Conservation (phyloP, 2,329 filamentous ascomycete genomes). For the Tolypocladium nubicola region DNA sequence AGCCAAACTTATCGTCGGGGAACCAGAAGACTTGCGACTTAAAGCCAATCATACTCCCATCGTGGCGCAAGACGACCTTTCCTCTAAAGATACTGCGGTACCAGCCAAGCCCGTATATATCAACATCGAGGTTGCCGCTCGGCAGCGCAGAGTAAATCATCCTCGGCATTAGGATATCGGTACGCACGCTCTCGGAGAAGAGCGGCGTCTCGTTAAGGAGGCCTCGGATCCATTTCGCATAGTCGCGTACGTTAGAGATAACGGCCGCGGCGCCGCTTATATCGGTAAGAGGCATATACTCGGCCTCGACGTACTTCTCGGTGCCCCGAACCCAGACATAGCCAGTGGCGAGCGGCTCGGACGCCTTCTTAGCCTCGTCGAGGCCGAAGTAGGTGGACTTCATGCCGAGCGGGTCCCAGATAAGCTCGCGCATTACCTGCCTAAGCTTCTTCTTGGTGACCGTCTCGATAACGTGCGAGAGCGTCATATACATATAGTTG, state of each 20-base stretch:
- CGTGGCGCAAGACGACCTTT: constrained; percentile 18
- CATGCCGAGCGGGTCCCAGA: constrained; percentile 38
- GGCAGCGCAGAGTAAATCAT: constrained; percentile 11
- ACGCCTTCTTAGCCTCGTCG: constrained; percentile 12
- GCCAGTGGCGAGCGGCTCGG: constrained; percentile 25
- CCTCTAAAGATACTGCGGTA: constrained; percentile 12
- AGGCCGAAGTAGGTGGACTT: constrained; percentile 24
- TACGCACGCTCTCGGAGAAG: constrained; percentile 13
- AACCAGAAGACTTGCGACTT: constrained; percentile 20
- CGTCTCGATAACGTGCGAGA: constrained; percentile 32
- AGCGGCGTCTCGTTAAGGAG: constrained; percentile 24
- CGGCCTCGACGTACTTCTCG: constrained; percentile 11
- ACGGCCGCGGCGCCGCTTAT: constrained; percentile 28
- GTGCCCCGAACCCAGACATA: constrained; percentile 31
- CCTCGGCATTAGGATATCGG: constrained; percentile 17
- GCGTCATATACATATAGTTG: constrained; percentile 37
- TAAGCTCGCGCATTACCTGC: constrained; percentile 25
- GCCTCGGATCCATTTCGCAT: constrained; percentile 38
- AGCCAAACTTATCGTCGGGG: constrained; percentile 18
- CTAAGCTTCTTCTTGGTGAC: constrained; percentile 25
- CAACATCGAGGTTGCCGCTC: constrained; percentile 5
- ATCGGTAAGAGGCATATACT: constrained; percentile 15
- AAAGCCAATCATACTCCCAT: constrained; percentile 16
- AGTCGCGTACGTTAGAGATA: constrained; percentile 38
- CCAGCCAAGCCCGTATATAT: constrained; percentile 21